Base-by-base conservation (phyloP, 2,329 filamentous ascomycete genomes). In the Bipolaris gigantea region DNA sequence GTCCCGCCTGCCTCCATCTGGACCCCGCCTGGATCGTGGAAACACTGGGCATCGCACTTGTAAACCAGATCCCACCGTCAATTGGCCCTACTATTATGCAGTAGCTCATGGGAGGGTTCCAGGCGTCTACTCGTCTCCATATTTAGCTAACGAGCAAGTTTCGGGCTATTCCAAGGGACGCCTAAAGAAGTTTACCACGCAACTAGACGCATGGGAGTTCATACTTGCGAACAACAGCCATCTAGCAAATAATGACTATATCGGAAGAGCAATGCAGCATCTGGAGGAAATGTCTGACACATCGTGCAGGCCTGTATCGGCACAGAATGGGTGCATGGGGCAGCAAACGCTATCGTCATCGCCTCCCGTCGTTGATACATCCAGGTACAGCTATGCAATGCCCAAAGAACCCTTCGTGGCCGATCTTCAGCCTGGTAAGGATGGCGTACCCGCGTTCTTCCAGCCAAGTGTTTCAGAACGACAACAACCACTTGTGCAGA, bases 21-120 rank as follows among this genome's bases (percentile, higher is more conserved):
- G 2, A n/a, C 39, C 35, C 32, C 18, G 9, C 10, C 8, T 44
- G 32, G 6, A 15, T 0, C 77, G 81, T 54, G 81, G 85, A 60
- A 89, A 95, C 51, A 90, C 91, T 21, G 82, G 88, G 64, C 85
- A 84, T 7, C 96, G 89, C 70, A 81, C 89, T 34, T 89, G 89
- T 43, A 81, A 80, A 27, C 74, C 73, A 4, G 68, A 72, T 2
- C 70, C 67, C 13, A 30, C 32, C 13, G 71, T 76, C 32, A 64
- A 75, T 42, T 75, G 75, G 30, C 73, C 76, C 21, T 80, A 81
- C 65, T 87, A 79, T 67, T 87, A 87, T 56, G 85, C 79, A 10
- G 82, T 87, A 5, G 82, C 81, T 62, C 75, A 74, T 50, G 85
- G 85, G 8, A 77, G 78, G 25, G 72, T 77, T 11, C 83, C 84